Evolutionary conservation across 2,329 filamentous ascomycete species (phyloP), one percentile per base, ranked within the genome.

Genomic region (Cercospora janseana): DNA sequence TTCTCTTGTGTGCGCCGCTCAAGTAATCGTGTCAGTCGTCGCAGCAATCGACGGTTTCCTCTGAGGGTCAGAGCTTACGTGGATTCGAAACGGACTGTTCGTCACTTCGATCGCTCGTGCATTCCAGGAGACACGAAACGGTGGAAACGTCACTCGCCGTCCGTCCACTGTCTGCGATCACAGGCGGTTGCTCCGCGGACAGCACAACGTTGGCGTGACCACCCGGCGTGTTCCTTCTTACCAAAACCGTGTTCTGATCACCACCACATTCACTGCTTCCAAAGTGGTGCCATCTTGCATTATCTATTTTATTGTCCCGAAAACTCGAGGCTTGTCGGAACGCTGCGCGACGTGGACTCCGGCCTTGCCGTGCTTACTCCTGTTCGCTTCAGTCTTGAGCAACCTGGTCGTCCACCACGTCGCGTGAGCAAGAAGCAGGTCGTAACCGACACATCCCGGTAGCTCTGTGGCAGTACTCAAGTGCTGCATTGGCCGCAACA

Each of bases 351-450:
- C 13, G 26, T 6, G 23, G 21, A 27, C 23, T 23, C 44, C 44
- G 44, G 13, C 18, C 23, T 26, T 40, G 34, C 44, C 44, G 44
- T 47, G 43, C 44, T 47, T 23, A 38, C 32, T 9, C 34, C 18
- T 37, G 15, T 47, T 9, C 16, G 15, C 23, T 38, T n/a, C 44
- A 34, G 40, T 29, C 23, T 18, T 20, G 31, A 40, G 9, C 24
- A 38, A 26, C 44, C 44, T 47, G 32, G 44, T 47, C 44, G 34
- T 18, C 32, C 29, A 34, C 43, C 42, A 46, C 24, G 31, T 40
- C 34, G 44, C 34, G 44, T 47, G 44, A 40, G 44, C 44, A 47
- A 29, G 44, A 47, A 46, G 23, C 44, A 46, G 32, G 44, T 38
- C 38, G 35, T 24, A 15, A 23, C 35, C 35, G 35, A 40, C 35